Percentiles rank a stretch among this genome's conserved stretches.
Conservation (phyloP, 2,329 filamentous ascomycete genomes). For the Phaeosphaeriaceae sp. region DNA sequence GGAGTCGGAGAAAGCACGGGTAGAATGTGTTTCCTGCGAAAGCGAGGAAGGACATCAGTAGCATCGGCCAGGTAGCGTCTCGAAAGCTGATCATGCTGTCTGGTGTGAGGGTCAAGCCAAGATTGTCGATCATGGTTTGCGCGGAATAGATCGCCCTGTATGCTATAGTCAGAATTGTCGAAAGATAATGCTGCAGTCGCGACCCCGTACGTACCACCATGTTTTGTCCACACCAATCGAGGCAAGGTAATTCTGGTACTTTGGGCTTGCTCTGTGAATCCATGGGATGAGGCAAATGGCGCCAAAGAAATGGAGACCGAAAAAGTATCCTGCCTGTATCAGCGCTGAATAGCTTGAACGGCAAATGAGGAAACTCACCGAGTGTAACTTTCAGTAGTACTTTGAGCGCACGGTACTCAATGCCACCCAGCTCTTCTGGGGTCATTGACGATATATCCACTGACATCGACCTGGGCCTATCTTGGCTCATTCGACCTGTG, state of each 20-base stretch:
- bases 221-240: conserved; percentile 52
- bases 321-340: background rate
- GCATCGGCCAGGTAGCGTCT: conserved; percentile 1
- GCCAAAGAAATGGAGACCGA: background rate
- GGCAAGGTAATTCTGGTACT: conserved; percentile 56
- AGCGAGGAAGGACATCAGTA: conserved; percentile 1
- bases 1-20: conserved; percentile 1
- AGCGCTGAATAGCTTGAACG: background rate
- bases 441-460: conserved; percentile 53
- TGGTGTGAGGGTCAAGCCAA: background rate
- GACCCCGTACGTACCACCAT: conserved; percentile 58
- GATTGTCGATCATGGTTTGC: conserved; percentile 1
- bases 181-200: no score
- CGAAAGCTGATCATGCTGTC: background rate
- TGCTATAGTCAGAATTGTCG: background rate
- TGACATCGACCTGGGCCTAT: conserved; percentile 46
- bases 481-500: conserved; percentile 14
- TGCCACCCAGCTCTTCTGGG: conserved; percentile 24
- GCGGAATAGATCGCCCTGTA: conserved; percentile 1
- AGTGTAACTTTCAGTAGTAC: background rate
- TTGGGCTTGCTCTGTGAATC: conserved; percentile 51
- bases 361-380: background rate
- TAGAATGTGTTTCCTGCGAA: conserved; percentile 2
- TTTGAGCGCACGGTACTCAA: background rate
- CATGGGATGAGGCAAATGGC: conserved; percentile 48